phyloP scores from a whole-genome alignment of 495 filamentous ascomycete genomes.

The Tuber magnatum region DNA sequence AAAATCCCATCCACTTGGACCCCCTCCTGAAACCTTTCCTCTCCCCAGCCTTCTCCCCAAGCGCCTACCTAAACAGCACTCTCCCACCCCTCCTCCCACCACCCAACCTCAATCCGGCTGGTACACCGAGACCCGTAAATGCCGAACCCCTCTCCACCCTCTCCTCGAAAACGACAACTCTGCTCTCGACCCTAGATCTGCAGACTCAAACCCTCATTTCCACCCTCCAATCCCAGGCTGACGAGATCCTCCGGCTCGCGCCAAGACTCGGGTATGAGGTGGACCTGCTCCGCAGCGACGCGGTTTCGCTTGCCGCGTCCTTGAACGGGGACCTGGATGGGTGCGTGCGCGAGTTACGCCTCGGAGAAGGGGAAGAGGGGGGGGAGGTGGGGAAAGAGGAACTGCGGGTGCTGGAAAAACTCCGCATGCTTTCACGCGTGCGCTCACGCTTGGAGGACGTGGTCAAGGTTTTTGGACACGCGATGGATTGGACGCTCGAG shows the following conservation, averaged over 20 bases:
- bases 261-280: conserved; percentile 89
- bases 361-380: conserved; percentile 17
- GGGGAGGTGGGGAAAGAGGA: conserved; percentile 43
- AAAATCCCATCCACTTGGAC: conserved; percentile 51
- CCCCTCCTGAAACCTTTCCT: conserved; percentile 62
- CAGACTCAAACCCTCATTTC: conserved; percentile 78
- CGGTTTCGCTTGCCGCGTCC: conserved; percentile 65
- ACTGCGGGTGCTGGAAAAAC: conserved; percentile 63
- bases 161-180: conserved; percentile 70
- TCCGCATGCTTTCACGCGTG: conserved; percentile 77
- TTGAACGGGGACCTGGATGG: conserved; percentile 61
- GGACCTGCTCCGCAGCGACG: conserved; percentile 81
- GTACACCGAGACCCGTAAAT: conserved; percentile 32
- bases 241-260: conserved; percentile 84
- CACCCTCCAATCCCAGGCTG: conserved; percentile 77
- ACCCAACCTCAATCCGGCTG: conserved; percentile 32
- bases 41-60: conserved; percentile 65
- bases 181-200: conserved; percentile 77
- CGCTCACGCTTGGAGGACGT: conserved; percentile 74
- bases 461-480: conserved; percentile 80
- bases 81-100: conserved; percentile 58
- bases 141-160: conserved; percentile 66
- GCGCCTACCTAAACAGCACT: conserved; percentile 69
- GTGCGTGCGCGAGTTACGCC: conserved; percentile 54
- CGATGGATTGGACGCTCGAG: conserved; percentile 86